Evolutionary conservation across 2,329 filamentous ascomycete species (phyloP), one percentile per base, ranked within the genome.

Genomic region (Pyrenophora tritici-repentis): DNA sequence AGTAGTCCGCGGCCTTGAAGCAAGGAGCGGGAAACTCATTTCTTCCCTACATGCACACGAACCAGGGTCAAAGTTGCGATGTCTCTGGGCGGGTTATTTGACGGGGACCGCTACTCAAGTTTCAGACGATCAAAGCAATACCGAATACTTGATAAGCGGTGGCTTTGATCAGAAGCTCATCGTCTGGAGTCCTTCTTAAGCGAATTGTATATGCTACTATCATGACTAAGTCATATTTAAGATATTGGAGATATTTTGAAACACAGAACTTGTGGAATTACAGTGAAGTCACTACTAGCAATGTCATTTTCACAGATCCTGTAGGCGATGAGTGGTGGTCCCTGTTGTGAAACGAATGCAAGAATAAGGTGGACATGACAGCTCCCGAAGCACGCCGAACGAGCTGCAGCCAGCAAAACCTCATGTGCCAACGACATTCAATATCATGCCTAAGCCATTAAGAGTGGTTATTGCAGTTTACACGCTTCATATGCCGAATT

Each of bases 141-240:
- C 78, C 52, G 84, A 86, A 67, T 77, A 80, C 68, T 62, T 87
- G 46, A 75, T 87, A 24, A 86, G 82, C 70, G 85, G 85, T 18
- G 85, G 84, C 1, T 87, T 87, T 69, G 85, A 87, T 71, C 83
- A 83, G 62, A 79, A 73, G 55, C 68, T 87, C 53, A 77, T 86
- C 55, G 67, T 86, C 29, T 87, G 85, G 85, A 56, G 42, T 31
- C 17, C 44, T 22, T 55, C 18, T 20, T 47, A n/a, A 48, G 41
- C 24, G 33, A 20, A 41, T 13, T 31, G 17, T 24, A 32, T 29
- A 31, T 6, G 13, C 31, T 16, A n/a, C 22, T 22, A 18, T 48
- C 29, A 33, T 4, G n/a, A 29, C 3, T 29, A 29, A 29, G 26
- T 4, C 7, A 13, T 9, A 4, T 12, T 12, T 29, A 9, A 29